Base-by-base conservation (phyloP, 1,284 basidiomycete species). In the Ganoderma meredithae region DNA sequence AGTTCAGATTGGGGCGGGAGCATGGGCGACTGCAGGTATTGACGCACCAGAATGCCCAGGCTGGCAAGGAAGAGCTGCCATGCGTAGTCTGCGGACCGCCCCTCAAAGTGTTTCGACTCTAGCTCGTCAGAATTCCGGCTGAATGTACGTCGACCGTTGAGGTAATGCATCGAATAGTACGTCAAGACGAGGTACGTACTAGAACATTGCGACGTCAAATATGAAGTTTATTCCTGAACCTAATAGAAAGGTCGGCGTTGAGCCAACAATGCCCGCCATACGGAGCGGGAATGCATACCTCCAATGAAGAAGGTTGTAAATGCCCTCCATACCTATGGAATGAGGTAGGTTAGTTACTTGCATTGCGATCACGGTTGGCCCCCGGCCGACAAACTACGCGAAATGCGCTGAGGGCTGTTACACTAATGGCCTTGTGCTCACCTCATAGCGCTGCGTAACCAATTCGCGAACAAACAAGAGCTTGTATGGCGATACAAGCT, bases 121-220 rank as follows among this genome's bases (percentile, higher is more conserved):
- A 95, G 81, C 53, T 87, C 83, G 69, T 88, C 82, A 13, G 88
- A 83, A 64, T 87, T 89, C 66, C 88, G 90, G 76, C 93, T 94
- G 13, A n/a, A 41, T 22, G 19, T 3, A 5, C 40, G 7, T 25
- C 10, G n/a, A 27, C 10, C 2, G 22, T n/a, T 60, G 22, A 49
- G 66, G 56, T 27, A 47, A 53, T 1, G 17, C 47, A 60, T 39
- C 49, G 64, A 10, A 19, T 25, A n/a, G 4, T 10, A 15, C 9
- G 1, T 17, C 12, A 10, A 19, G 12, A 25, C 10, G 33, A 36
- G 58, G 39, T 60, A 70, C 71, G 66, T 17, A 94, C 93, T 94
- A 95, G 56, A 95, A 81, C 90, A 94, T 93, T n/a, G 89, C 76
- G 52, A 95, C 76, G 69, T 94, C 90, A 75, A 95, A 95, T 15